Evolutionary conservation across 257 asterid genomes (phyloP).

Genomic region (Capsicum rhomboideum): DNA sequence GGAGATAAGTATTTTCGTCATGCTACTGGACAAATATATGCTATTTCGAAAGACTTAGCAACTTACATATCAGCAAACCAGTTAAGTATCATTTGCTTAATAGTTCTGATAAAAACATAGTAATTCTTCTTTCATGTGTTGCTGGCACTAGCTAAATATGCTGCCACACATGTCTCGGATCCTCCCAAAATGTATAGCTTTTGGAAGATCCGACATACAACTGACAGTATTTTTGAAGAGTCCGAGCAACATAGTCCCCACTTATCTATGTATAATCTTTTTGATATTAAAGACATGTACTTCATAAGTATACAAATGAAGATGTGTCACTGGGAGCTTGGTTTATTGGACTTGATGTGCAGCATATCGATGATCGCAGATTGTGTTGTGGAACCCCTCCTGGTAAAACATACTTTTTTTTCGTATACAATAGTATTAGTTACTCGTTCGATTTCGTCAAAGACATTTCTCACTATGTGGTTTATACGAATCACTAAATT

Average conservation of each 20-base stretch:
- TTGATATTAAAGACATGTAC: conserved; percentile 48
- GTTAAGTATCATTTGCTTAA: conserved; percentile 29
- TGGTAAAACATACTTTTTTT: conserved; percentile 21
- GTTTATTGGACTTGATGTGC: conserved; percentile 91
- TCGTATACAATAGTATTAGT: neutral
- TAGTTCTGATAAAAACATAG: neutral
- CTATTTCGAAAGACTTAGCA: conserved; percentile 81
- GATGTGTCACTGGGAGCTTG: conserved; percentile 89
- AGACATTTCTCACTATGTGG: neutral
- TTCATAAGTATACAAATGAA: conserved; percentile 88
- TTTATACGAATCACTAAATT: neutral
- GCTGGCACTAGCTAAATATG: no score
- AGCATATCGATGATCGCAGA: conserved; percentile 76
- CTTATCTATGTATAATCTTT: neutral
- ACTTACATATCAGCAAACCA: conserved; percentile 61
- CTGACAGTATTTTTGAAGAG: neutral
- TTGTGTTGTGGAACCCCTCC: conserved; percentile 93
- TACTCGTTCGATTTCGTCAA: neutral
- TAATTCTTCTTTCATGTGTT: no score
- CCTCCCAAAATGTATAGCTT: no score
- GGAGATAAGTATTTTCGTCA: conserved; percentile 97
- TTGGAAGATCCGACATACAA: no score
- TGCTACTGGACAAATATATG: conserved; percentile 89
- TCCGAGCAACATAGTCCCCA: neutral
- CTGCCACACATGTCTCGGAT: no score